Evolutionary conservation across 1,284 basidiomycete genomes (phyloP).

Genomic region (Vanrija pseudolonga): DNA sequence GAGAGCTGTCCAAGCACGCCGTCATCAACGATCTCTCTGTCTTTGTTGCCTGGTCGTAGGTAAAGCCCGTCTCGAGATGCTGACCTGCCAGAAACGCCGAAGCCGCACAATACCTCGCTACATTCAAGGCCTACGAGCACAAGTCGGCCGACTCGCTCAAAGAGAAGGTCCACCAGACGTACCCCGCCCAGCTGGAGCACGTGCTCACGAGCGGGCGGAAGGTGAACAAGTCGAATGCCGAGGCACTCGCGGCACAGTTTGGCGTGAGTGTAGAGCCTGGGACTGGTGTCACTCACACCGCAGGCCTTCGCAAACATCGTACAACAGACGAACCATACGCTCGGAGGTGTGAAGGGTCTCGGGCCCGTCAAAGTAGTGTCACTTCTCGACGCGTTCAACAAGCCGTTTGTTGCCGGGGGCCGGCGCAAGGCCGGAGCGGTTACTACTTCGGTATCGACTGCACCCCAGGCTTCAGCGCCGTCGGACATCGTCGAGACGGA

Average conservation of each 20-base stretch:
- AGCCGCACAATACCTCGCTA: constrained; percentile 83
- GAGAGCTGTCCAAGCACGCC: constrained; percentile 89
- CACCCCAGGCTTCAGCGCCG: background rate
- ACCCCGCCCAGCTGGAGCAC: constrained; percentile 73
- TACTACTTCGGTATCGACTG: background rate
- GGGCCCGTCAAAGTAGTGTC: constrained; percentile 87
- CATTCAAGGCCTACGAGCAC: constrained; percentile 90
- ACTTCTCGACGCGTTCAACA: constrained; percentile 54
- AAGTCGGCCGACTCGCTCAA: constrained; percentile 91
- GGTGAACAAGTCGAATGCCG: constrained; percentile 96
- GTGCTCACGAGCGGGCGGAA: constrained; percentile 85
- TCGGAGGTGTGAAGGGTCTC: constrained; percentile 84
- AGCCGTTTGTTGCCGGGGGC: constrained; percentile 49
- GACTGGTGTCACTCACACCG: background rate
- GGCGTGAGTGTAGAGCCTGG: constrained; percentile 62
- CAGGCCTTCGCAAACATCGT: constrained; percentile 78
- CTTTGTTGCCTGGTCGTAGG: constrained; percentile 87
- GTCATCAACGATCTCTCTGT: constrained; percentile 90
- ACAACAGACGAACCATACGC: constrained; percentile 65
- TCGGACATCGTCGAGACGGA: background rate
- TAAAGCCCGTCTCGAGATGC: constrained; percentile 14
- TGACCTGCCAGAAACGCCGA: constrained; percentile 66
- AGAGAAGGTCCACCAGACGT: constrained; percentile 85
- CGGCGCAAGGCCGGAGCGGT: constrained; percentile 6
- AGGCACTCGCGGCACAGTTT: constrained; percentile 86